These are phyloP conservation scores for Wickerhamiella siamensis DNA, from an alignment of 805 yeast genomes.

Conservation along the genomic window DNA sequence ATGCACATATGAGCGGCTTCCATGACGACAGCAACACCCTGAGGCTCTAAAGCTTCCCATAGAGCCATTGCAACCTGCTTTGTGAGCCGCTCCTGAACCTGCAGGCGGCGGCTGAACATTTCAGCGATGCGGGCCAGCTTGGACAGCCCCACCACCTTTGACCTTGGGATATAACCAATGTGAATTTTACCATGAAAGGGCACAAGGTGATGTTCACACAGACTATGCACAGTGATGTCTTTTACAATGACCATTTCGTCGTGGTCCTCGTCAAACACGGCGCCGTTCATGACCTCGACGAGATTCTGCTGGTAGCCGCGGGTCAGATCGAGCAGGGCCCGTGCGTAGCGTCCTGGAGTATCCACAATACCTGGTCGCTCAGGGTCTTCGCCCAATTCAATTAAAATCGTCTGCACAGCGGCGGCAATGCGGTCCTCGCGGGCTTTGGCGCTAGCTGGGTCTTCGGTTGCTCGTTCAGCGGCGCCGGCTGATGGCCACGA, in stretches of 20 bases:
- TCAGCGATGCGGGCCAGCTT: constrained; percentile 93
- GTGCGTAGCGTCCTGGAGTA: constrained; percentile 92
- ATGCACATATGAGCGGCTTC: constrained; percentile 98
- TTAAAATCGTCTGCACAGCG: constrained; percentile 59
- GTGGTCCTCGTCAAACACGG: constrained; percentile 95
- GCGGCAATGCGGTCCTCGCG: constrained; percentile 67
- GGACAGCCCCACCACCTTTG: constrained; percentile 79
- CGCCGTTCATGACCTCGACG: constrained; percentile 80
- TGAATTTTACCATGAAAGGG: constrained; percentile 96
- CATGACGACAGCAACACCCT: constrained; percentile 96
- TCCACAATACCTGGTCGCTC: constrained; percentile 78
- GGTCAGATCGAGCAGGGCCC: constrained; percentile 91
- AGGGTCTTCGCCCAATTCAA: constrained; percentile 85
- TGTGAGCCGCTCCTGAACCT: constrained; percentile 95
- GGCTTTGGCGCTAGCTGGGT: constrained; percentile 45
- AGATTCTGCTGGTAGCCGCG: constrained; percentile 94
- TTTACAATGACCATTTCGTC: constrained; percentile 98
- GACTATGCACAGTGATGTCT: constrained; percentile 80
- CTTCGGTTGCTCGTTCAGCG: constrained; percentile 54
- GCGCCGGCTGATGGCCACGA: constrained; percentile 94
- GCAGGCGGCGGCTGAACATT: constrained; percentile 88
- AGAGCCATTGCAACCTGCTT: constrained; percentile 96
- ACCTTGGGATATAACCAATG: constrained; percentile 94
- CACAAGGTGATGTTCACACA: constrained; percentile 95
- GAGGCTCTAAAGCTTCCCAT: constrained; percentile 77